Base-by-base conservation (phyloP, 2,329 filamentous ascomycete species). In the Lanzia echinophila region DNA sequence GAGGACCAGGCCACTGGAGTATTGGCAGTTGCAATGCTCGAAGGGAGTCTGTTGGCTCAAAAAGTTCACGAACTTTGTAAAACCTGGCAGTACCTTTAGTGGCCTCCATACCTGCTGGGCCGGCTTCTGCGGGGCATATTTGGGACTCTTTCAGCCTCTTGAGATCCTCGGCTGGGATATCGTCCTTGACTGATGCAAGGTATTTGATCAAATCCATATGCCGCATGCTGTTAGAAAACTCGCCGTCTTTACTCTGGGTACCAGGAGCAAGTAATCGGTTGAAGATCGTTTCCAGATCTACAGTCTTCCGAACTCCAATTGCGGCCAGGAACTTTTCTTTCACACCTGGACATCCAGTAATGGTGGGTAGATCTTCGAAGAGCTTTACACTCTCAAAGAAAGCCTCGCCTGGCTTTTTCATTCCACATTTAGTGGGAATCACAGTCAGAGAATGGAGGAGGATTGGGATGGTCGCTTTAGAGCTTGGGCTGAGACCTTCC, bases 181-280 rank as follows among this genome's bases (percentile, higher is more conserved):
- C 94, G 50, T 88, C 82, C 56, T 82, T 83, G 28, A 99, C 94
- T 8, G 91, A 95, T 11, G 92, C 83, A 42, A 99, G 79, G 63
- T 99, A 99, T 63, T 90, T 92, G 70, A 99, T 90, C 24, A 99
- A 76, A 67, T 99, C 92, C 57, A 96, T 84, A 67, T 97, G 92
- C 55, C 90, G 96, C 88, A 89, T 96, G 56, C 78, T 79, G 20
- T 73, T 71, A 20, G 74, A 75, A 36, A 71, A 71, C 24, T 79
- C 78, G 19, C 72, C 69, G 19, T 68, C 66, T n/a, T 75, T 74
- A 10, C 69, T 69, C 13, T 77, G 73, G 0, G 74, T 65, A 0
- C 82, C 75, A 15, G 79, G 77, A 49, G 79, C 84, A 61, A 96
- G 79, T 42, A 99, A 78, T 43, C 92, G 81, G 22, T 88, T 87